Conservation (phyloP, 352 stramenopile genomes). For the Phytopythium montanum region DNA sequence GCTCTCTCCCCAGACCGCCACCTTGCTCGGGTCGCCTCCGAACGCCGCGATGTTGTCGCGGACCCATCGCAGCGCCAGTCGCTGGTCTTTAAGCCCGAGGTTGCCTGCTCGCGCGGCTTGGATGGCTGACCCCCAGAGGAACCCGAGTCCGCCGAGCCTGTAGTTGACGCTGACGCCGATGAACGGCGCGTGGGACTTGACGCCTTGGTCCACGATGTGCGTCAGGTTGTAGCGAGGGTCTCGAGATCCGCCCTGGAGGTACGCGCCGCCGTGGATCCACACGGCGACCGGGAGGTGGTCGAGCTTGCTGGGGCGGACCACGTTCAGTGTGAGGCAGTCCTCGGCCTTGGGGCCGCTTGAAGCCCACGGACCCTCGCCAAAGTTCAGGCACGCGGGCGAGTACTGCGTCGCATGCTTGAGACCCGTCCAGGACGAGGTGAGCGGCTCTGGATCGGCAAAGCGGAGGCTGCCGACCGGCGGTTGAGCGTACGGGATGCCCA, state of each 20-base stretch:
- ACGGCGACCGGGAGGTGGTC: conserved; percentile 21
- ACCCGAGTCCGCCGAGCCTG: conserved; percentile 28
- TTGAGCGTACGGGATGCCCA: conserved; percentile 28
- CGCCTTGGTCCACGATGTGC: conserved; percentile 24
- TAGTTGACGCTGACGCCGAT: conserved; percentile 41
- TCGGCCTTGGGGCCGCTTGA: conserved; percentile 33
- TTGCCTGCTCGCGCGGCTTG: conserved; percentile 64
- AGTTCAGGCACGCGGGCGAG: conserved; percentile 33
- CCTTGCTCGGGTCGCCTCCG: conserved; percentile 71
- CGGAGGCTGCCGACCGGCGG: conserved; percentile 21
- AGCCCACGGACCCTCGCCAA: conserved; percentile 19
- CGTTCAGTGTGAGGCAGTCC: conserved; percentile 87
- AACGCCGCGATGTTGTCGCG: conserved; percentile 78
- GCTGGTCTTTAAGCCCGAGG: conserved; percentile 85
- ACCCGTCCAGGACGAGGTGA: conserved; percentile 18
- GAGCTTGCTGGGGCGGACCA: conserved; percentile 41
- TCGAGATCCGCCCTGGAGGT: conserved; percentile 17
- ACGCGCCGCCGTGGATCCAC: conserved; percentile 20
- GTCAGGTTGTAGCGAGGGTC: conserved; percentile 28
- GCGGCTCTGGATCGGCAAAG: conserved; percentile 16
- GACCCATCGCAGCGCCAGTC: conserved; percentile 78
- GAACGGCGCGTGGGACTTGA: conserved; percentile 17
- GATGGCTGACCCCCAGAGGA: conserved; percentile 23
- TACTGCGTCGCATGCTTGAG: conserved; percentile 30
- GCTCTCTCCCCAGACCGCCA: conserved; percentile 88